These are phyloP conservation scores for Penicillium desertorum DNA, from an alignment of 495 filamentous ascomycete genomes.

Conservation along the genomic window DNA sequence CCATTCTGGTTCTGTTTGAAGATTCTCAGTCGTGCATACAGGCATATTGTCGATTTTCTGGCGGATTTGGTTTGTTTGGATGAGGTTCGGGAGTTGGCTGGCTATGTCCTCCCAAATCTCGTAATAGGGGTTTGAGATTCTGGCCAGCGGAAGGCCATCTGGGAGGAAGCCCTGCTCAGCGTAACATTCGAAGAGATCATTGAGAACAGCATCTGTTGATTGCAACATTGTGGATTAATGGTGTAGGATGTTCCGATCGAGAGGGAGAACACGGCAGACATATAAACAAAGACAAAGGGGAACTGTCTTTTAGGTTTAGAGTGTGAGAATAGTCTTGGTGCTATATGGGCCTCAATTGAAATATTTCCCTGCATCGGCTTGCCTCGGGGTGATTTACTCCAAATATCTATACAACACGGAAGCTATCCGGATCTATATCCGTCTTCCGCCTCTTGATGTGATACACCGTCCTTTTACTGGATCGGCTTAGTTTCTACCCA, in stretches of 20 bases:
- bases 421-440: slow-evolving; percentile 24
- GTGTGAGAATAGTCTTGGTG: neutral
- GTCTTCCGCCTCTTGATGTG: slow-evolving; percentile 14
- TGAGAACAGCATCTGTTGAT: slow-evolving; percentile 64
- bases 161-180: slow-evolving; percentile 86
- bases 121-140: slow-evolving; percentile 81
- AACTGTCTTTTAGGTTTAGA: neutral
- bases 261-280: neutral
- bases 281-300: neutral
- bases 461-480: too few relatives aligned
- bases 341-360: neutral
- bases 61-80: slow-evolving; percentile 71
- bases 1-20: slow-evolving; percentile 83
- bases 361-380: slow-evolving; percentile 15
- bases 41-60: slow-evolving; percentile 73
- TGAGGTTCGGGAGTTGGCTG: slow-evolving; percentile 71
- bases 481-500: neutral
- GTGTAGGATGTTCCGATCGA: slow-evolving; percentile 4
- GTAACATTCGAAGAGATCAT: slow-evolving; percentile 57
- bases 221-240: slow-evolving; percentile 59
- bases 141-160: slow-evolving; percentile 66
- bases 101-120: slow-evolving; percentile 82
- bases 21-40: slow-evolving; percentile 68
- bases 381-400: slow-evolving; percentile 14
- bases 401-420: slow-evolving; percentile 29